Evolutionary conservation across 495 filamentous ascomycete genomes (phyloP).

Genomic region (Annulohypoxylon bovei): DNA sequence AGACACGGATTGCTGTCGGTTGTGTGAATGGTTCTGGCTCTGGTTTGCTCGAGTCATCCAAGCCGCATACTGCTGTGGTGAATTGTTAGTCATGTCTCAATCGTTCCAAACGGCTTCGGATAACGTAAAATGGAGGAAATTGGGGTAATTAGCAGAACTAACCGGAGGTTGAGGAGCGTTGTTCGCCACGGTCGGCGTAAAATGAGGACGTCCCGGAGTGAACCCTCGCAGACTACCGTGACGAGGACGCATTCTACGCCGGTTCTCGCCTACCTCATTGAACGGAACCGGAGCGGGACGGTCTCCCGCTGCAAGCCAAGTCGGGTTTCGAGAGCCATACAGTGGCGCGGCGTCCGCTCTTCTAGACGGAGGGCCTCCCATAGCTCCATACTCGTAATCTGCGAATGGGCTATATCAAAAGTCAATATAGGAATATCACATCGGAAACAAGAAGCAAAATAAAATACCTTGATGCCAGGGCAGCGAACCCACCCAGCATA

Average conservation of each 20-base stretch:
- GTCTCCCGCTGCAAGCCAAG: constrained; percentile 38
- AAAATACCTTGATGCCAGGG: constrained; percentile 34
- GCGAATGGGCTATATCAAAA: constrained; percentile 16
- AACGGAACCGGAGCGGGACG: constrained; percentile 51
- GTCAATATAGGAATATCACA: constrained; percentile 4
- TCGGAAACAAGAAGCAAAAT: not conserved
- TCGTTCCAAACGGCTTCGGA: not conserved
- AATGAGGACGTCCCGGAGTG: constrained; percentile 21
- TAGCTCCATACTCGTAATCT: constrained; percentile 17
- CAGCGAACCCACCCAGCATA: constrained; percentile 2
- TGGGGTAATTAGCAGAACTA: not conserved
- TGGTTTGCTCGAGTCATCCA: constrained; percentile 24
- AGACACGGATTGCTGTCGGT: constrained; percentile 23
- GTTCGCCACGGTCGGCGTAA: not conserved
- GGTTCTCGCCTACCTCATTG: constrained; percentile 48
- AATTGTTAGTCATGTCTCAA: constrained; percentile 30
- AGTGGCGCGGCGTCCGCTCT: constrained; percentile 19
- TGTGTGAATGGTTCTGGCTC: constrained; percentile 16
- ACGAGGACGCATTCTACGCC: constrained; percentile 52
- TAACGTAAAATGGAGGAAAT: not conserved
- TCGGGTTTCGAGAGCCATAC: constrained; percentile 11
- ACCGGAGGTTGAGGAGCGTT: constrained; percentile 24
- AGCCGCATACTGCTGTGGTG: constrained; percentile 28
- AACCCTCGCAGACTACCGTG: constrained; percentile 46
- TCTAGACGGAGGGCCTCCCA: constrained; percentile 12